Base-by-base conservation (phyloP, 345 rosid species). In the Crucihimalaya himalaica region DNA sequence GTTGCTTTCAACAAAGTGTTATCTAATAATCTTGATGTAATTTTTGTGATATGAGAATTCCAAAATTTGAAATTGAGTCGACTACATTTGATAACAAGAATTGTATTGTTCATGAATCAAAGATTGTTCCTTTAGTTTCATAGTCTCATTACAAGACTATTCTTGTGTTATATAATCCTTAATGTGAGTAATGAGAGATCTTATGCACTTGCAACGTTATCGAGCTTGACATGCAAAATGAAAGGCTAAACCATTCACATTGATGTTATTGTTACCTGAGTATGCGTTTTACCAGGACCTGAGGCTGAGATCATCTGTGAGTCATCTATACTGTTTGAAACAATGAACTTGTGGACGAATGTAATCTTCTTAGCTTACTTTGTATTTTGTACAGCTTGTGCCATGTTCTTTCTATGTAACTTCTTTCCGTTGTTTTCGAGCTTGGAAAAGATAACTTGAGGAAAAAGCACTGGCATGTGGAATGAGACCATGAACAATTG, bases 401-500 rank as follows among this genome's bases (percentile, higher is more conserved):
- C 70, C 9, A 16, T 68, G 5, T 28, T 51, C 29, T 39, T 39
- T 53, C 23, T 66, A 47, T 27, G 74, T 52, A 51, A 69, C 55
- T 75, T 59, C 48, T 59, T 20, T 31, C 2, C 0, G 52, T 58
- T 58, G 31, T 37, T 57, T 28, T 48, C 7, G n/a, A 63, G 64
- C 5, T 52, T 27, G 1, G 27, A 25, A 45, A 62, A 62, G 65
- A 45, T 45, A 1, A 53, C 18, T 61, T 28, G 51, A 39, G 35
- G 13, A 6, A 28, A 39, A 37, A 60, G 47, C 70, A 53, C 5
- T 52, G 35, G 65, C 79, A 76, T 76, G 79, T 76, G 75, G 58
- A 76, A 45, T 52, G 70, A 54, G 74, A 61, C 64, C 50, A 25
- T 63, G 70, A 69, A 19, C 62, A 71, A 76, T 63, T 76, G 79